A percentile compares a stretch with the other conserved stretches of the same genome.
phyloP scores from a whole-genome alignment of 176 grass and related monocot genomes.

The bread wheat (Triticum aestivum) region IWGSC_CS_RefSeq_v2.1 NC_057804.1:403948427-403948926 shows the following conservation, averaged over 20 bases:
- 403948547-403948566: neutral
- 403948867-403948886: neutral
- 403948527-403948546: neutral
- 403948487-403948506: neutral
- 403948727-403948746: neutral
- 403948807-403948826: no score
- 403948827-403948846: neutral
- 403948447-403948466: slow-evolving; percentile 54
- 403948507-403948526: neutral
- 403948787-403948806: no score
- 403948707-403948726: neutral
- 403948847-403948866: neutral
- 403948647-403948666: neutral
- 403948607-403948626: neutral
- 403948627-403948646: neutral
- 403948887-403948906: no score
- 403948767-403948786: no score
- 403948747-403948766: no score
- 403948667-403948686: neutral
- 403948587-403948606: neutral
- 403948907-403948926: neutral
- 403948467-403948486: slow-evolving; percentile 52
- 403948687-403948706: neutral
- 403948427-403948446: slow-evolving; percentile 85
- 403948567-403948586: neutral